A percentile compares a stretch with the other conserved stretches of the same genome.
Conservation (phyloP, 2,329 filamentous ascomycete species). For the Pleomassaria siparia region DNA sequence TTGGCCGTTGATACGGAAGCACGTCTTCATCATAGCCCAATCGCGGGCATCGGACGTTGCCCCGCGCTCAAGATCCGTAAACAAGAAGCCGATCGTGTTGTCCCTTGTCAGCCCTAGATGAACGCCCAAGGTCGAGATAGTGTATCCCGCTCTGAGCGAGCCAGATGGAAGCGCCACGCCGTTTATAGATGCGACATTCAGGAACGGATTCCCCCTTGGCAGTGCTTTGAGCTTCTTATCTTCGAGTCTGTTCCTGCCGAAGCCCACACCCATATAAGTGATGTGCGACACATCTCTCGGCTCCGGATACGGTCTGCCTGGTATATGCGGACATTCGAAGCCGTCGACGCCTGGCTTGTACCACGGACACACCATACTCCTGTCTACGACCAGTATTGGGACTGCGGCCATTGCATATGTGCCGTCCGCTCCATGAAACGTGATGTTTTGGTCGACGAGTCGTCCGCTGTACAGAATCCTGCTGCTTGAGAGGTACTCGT, state of each 20-base stretch:
- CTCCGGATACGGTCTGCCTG: conserved; percentile 24
- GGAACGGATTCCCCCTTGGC: conserved; percentile 36
- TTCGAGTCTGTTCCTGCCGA: conserved; percentile 32
- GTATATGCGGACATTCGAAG: conserved; percentile 32
- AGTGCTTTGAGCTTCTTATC: conserved; percentile 33
- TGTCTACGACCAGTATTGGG: conserved; percentile 36
- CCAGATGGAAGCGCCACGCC: conserved; percentile 11
- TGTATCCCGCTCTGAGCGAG: conserved; percentile 27
- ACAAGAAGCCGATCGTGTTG: conserved; percentile 24
- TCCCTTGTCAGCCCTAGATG: conserved; percentile 31
- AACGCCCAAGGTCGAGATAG: conserved; percentile 32
- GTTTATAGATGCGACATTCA: conserved; percentile 36
- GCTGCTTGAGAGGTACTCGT: conserved; percentile 39
- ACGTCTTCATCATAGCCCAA: conserved; percentile 38
- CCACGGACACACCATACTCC: conserved; percentile 37
- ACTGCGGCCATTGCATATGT: conserved; percentile 27
- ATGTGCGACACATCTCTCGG: conserved; percentile 31
- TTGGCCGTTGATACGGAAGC: conserved; percentile 28
- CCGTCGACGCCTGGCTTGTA: conserved; percentile 30
- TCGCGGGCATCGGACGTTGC: conserved; percentile 31
- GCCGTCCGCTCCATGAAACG: conserved; percentile 24
- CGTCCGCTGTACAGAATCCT: conserved; percentile 37
- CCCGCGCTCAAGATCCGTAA: conserved; percentile 27
- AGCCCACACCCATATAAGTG: conserved; percentile 42
- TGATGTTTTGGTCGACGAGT: conserved; percentile 29